Evolutionary conservation across 306 rosid genomes (phyloP), one percentile per base, ranked within the genome.

Genomic region (Lupinus albus): DNA sequence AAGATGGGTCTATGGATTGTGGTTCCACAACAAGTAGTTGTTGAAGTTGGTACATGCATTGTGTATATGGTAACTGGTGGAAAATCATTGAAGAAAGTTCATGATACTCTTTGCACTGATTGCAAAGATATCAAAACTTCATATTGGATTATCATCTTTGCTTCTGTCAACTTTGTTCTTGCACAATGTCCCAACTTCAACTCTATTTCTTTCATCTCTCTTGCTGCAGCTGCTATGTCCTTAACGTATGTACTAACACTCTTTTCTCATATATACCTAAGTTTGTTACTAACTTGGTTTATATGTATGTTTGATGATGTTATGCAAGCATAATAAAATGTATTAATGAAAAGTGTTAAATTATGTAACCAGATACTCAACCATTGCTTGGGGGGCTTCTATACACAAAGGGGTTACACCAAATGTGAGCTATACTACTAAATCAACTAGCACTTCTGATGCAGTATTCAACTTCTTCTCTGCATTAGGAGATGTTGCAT

Each of bases 51-150:
- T 2, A 84, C 85, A 0, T 72, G 88, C 71, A 83, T 92, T 3
- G 92, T 86, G 3, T 92, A 89, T 46, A 81, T 80, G 89, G 90
- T 89, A 13, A 89, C 95, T 0, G 98, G 98, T 1, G 98, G 98
- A 4, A 76, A 81, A 42, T 83, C 96, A 8, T 18, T 92, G 12
- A 71, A 84, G 86, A 92, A 92, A 62, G 59, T 66, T 35, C 90
- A 84, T 17, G 83, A 92, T 16, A 76, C 81, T 0, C 30, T 87
- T 20, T 87, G 92, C 56, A 76, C 86, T 0, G 16, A 20, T 3
- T 85, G 91, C 82, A 70, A 61, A 35, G 8, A 51, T 0, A 82
- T 86, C 54, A 71, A 1, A 21, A 76, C 82, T 10, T 33, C 92
- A 0, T 85, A 60, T 60, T 89, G 83, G 84, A 89, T 89, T 11